Conservation (phyloP, 2,329 filamentous ascomycete species). For the Fusarium sp. region DNA sequence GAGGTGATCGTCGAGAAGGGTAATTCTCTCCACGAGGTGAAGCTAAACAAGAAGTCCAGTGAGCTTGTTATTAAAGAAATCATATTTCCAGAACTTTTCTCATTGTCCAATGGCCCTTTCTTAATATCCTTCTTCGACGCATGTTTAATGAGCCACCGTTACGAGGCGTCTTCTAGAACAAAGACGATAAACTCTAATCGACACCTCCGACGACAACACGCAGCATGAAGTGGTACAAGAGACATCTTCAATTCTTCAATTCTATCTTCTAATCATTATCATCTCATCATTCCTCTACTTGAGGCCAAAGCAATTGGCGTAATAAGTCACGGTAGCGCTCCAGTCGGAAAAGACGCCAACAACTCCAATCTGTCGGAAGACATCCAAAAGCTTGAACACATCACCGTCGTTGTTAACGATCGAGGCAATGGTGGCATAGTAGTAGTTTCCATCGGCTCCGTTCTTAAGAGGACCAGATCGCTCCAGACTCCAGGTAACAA, state of each 20-base stretch:
- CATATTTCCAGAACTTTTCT: not conserved
- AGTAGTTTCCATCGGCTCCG: slow-evolving; percentile 62
- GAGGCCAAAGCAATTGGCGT: slow-evolving; percentile 74
- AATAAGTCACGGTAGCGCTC: slow-evolving; percentile 76
- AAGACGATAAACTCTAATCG: not conserved
- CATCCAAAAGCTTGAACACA: slow-evolving; percentile 73
- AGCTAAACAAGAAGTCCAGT: not conserved
- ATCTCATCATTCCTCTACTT: slow-evolving; percentile 1
- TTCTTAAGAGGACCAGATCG: slow-evolving; percentile 70
- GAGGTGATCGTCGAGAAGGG: not conserved
- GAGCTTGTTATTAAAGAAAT: not conserved
- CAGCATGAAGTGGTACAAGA: not conserved
- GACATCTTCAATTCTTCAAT: not conserved
- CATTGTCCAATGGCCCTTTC: not conserved
- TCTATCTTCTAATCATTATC: not conserved
- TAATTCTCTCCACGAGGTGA: not conserved
- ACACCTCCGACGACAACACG: not conserved
- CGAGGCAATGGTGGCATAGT: slow-evolving; percentile 67
- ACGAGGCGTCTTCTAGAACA: not conserved
- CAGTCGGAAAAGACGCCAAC: slow-evolving; percentile 76
- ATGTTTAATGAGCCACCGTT: not conserved
- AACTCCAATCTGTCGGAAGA: slow-evolving; percentile 71
- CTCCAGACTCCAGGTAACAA: slow-evolving; percentile 78
- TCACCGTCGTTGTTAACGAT: slow-evolving; percentile 73
- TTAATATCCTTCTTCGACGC: not conserved